These are phyloP conservation scores for Curvularia verruculosa DNA, from an alignment of 2,329 filamentous ascomycete genomes.

Conservation along the genomic window DNA sequence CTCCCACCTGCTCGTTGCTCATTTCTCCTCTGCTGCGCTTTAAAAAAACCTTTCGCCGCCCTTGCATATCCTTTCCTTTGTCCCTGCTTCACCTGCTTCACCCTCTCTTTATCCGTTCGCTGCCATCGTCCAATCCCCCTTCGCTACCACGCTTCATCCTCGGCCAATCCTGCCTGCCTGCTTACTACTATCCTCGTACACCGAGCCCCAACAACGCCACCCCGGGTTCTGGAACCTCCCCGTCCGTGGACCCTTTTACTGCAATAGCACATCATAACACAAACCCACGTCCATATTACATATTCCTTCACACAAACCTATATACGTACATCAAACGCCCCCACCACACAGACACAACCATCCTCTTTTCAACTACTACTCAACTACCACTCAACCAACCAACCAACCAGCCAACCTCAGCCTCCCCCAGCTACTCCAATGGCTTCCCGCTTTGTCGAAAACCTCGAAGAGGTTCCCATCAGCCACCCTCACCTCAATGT, in stretches of 20 bases:
- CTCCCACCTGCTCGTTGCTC: slow-evolving; percentile 30
- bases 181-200: slow-evolving; percentile 2
- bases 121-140: slow-evolving; percentile 1
- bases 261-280: slow-evolving; percentile 17
- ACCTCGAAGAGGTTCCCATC: slow-evolving; percentile 47
- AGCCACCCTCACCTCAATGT: slow-evolving; percentile 49
- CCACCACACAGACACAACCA: neutral
- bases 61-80: slow-evolving; percentile 9
- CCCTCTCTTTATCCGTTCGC: slow-evolving; percentile 3
- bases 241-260: slow-evolving; percentile 2
- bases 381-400: neutral
- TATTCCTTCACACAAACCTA: slow-evolving; percentile 5
- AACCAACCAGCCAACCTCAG: neutral
- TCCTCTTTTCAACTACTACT: slow-evolving; percentile 1
- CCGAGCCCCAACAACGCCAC: slow-evolving; percentile 15
- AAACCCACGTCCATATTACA: slow-evolving; percentile 18
- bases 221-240: slow-evolving; percentile 13
- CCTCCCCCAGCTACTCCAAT: slow-evolving; percentile 25
- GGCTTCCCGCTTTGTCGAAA: slow-evolving; percentile 49
- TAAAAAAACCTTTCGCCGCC: slow-evolving; percentile 27
- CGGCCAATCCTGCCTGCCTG: neutral
- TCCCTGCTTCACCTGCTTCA: neutral
- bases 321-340: slow-evolving; percentile 19
- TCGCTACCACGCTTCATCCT: slow-evolving; percentile 3
- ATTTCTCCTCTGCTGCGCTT: slow-evolving; percentile 16